A percentile compares a stretch with the other conserved stretches of the same genome.
These are phyloP conservation scores for Anacardium occidentale DNA, from an alignment of 345 rosid species.

Conservation along the genomic window DNA sequence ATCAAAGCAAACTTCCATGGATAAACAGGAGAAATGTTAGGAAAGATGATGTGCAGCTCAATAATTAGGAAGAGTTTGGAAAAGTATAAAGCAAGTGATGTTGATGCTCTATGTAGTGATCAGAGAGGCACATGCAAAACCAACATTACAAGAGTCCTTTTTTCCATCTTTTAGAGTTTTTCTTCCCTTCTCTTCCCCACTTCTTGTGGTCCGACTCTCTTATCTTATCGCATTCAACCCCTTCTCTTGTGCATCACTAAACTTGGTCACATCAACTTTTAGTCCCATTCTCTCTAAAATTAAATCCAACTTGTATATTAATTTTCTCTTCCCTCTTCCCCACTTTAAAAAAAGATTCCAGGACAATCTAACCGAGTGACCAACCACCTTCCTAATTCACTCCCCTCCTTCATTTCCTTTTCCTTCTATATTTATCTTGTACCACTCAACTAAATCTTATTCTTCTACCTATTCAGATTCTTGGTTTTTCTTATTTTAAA, in stretches of 20 bases:
- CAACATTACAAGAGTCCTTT: slow-evolving; percentile 33
- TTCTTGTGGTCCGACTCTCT: slow-evolving; percentile 41
- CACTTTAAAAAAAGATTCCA: slow-evolving; percentile 44
- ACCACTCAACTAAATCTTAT: neutral
- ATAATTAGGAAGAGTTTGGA: slow-evolving; percentile 44
- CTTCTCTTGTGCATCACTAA: slow-evolving; percentile 34
- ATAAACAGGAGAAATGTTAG: slow-evolving; percentile 15
- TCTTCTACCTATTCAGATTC: neutral
- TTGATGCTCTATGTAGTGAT: slow-evolving; percentile 42
- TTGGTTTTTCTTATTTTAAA: slow-evolving; percentile 8
- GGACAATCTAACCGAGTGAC: slow-evolving; percentile 37
- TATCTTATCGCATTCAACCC: slow-evolving; percentile 38
- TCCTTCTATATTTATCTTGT: slow-evolving; percentile 23
- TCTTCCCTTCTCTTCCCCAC: slow-evolving; percentile 20
- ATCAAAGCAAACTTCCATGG: slow-evolving; percentile 17
- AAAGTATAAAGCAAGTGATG: slow-evolving; percentile 45
- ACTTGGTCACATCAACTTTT: slow-evolving; percentile 50
- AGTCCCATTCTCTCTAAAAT: slow-evolving; percentile 16
- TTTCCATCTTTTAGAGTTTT: slow-evolving; percentile 5
- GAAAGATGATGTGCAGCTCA: slow-evolving; percentile 42
- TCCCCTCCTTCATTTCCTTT: slow-evolving; percentile 5
- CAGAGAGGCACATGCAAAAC: slow-evolving; percentile 60
- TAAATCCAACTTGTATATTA: slow-evolving; percentile 24
- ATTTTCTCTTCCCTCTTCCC: slow-evolving; percentile 28
- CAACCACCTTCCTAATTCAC: slow-evolving; percentile 47